Evolutionary conservation across 2,329 filamentous ascomycete species (phyloP).

Genomic region (Aspergillus quadricinctus): DNA sequence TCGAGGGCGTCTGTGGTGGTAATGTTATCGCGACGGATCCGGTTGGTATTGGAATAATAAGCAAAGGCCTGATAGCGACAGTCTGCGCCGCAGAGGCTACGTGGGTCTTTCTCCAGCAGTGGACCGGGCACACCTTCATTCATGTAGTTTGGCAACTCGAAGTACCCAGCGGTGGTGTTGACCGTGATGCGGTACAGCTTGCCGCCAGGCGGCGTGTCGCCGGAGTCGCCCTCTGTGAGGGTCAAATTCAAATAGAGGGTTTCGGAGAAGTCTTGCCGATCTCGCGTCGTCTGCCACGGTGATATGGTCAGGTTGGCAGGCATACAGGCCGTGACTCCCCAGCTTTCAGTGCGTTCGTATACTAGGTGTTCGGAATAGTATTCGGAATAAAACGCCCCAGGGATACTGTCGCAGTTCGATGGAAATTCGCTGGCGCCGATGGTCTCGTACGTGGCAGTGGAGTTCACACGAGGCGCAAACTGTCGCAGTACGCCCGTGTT

Average conservation of each 20-base stretch:
- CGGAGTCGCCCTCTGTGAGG: not conserved
- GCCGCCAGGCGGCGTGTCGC: not conserved
- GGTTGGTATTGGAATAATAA: not conserved
- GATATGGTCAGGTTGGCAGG: conserved; percentile 16
- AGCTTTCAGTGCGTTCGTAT: conserved; percentile 1
- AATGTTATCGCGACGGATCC: not conserved
- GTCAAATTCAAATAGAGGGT: conserved; percentile 24
- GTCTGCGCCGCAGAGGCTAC: conserved; percentile 1
- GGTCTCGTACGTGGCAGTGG: conserved; percentile 14
- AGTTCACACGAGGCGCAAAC: conserved; percentile 27
- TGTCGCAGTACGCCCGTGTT: conserved; percentile 26
- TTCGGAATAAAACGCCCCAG: conserved; percentile 15
- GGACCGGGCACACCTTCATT: conserved; percentile 19
- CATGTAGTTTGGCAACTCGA: conserved; percentile 29
- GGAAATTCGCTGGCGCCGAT: conserved; percentile 17
- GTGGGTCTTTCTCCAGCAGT: conserved; percentile 10
- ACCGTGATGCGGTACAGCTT: conserved; percentile 19
- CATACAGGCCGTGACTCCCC: conserved; percentile 25
- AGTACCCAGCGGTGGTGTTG: conserved; percentile 29
- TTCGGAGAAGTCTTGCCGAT: conserved; percentile 28
- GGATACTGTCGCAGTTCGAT: conserved; percentile 13
- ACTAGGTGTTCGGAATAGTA: conserved; percentile 7
- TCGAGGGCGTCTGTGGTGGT: not conserved
- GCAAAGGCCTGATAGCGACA: not conserved
- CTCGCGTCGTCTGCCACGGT: conserved; percentile 22